These are phyloP conservation scores for Thraustotheca clavata DNA, from an alignment of 352 stramenopile species.

Conservation along the genomic window DNA sequence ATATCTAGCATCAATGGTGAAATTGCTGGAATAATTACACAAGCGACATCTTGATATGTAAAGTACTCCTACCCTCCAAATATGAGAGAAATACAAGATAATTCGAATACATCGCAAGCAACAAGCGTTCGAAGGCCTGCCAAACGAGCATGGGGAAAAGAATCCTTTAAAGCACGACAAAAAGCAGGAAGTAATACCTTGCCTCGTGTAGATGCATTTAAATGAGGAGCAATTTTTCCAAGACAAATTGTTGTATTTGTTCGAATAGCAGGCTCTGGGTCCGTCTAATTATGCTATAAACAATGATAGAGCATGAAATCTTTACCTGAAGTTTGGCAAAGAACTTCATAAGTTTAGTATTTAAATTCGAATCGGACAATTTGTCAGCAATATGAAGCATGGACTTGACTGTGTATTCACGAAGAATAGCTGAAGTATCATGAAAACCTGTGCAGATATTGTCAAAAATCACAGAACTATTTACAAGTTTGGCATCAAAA, in stretches of 20 bases:
- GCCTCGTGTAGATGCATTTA: conserved; percentile 76
- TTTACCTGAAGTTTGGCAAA: conserved; percentile 85
- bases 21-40: conserved; percentile 68
- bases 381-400: conserved; percentile 89
- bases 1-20: conserved; percentile 71
- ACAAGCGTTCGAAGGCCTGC: conserved; percentile 74
- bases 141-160: conserved; percentile 83
- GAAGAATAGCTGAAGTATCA: conserved; percentile 76
- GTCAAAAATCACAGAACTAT: conserved; percentile 85
- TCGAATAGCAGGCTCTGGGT: conserved; percentile 86
- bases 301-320: not conserved
- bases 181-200: conserved; percentile 88
- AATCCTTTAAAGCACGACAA: conserved; percentile 67
- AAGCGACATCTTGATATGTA: conserved; percentile 51
- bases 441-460: conserved; percentile 89
- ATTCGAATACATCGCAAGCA: conserved; percentile 62
- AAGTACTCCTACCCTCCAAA: conserved; percentile 50
- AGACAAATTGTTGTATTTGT: conserved; percentile 92
- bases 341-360: conserved; percentile 89
- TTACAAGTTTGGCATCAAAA: conserved; percentile 87
- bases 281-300: conserved; percentile 33
- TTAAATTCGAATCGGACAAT: conserved; percentile 84
- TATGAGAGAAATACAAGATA: not conserved
- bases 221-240: conserved; percentile 78
- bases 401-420: conserved; percentile 88